These are phyloP conservation scores for Fusarium brachygibbosum DNA, from an alignment of 2,329 filamentous ascomycete genomes.

Conservation along the genomic window DNA sequence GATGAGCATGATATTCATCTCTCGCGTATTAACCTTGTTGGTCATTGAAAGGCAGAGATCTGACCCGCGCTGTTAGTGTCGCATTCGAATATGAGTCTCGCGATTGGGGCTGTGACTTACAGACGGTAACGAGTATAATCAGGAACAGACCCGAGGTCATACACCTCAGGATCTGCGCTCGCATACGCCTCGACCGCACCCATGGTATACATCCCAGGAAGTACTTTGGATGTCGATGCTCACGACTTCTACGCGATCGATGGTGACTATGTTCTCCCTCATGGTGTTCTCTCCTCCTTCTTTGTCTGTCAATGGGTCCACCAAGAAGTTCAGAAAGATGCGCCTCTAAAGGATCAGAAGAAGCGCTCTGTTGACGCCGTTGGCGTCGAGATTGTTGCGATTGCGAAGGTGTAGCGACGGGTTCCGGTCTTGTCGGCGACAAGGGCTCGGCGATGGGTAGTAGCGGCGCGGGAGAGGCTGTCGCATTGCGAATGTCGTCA, in stretches of 20 bases:
- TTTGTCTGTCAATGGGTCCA: slow-evolving; percentile 5
- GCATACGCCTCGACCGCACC: slow-evolving; percentile 66
- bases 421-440: slow-evolving; percentile 26
- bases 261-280: slow-evolving; percentile 22
- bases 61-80: slow-evolving; percentile 53
- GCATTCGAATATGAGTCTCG: not conserved
- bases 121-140: slow-evolving; percentile 70
- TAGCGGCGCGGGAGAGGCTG: slow-evolving; percentile 37
- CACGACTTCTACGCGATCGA: slow-evolving; percentile 25
- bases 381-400: slow-evolving; percentile 20
- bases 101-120: slow-evolving; percentile 63
- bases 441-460: slow-evolving; percentile 25
- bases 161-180: slow-evolving; percentile 70
- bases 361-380: slow-evolving; percentile 11
- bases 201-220: slow-evolving; percentile 70
- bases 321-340: slow-evolving; percentile 39
- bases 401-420: slow-evolving; percentile 25
- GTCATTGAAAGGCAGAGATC: slow-evolving; percentile 81
- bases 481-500: slow-evolving; percentile 21
- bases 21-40: slow-evolving; percentile 71
- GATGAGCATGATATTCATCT: slow-evolving; percentile 85
- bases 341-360: slow-evolving; percentile 30
- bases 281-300: slow-evolving; percentile 13
- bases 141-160: slow-evolving; percentile 76
- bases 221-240: slow-evolving; percentile 51